Percentiles rank a stretch among this genome's conserved stretches.
Evolutionary conservation across 1,284 basidiomycete species (phyloP).

Genomic region (Trametes sp.): DNA sequence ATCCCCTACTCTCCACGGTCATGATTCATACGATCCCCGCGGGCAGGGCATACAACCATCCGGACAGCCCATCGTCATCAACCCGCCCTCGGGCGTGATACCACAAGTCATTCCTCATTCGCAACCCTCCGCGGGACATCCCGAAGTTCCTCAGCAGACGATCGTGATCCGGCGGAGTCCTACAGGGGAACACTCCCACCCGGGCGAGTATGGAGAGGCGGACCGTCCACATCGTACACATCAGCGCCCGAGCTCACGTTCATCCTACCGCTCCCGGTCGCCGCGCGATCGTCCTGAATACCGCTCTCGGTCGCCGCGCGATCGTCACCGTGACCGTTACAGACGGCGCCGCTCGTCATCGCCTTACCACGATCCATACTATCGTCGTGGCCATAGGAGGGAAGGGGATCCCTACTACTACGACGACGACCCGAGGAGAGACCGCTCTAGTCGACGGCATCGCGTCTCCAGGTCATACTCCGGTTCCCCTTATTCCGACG

Average conservation of each 20-base stretch:
- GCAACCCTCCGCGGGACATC: too few species aligned
- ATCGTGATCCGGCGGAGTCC: not conserved
- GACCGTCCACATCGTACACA: not conserved
- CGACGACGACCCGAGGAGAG: too few species aligned
- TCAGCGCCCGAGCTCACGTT: not conserved
- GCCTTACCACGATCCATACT: not conserved
- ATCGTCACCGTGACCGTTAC: not conserved
- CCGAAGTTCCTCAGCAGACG: not conserved
- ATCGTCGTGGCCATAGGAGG: too few species aligned
- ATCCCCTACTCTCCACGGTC: not conserved
- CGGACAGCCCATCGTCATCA: not conserved
- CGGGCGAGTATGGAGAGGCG: not conserved
- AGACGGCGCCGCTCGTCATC: not conserved
- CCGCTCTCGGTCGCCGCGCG: not conserved
- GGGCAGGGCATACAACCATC: too few species aligned
- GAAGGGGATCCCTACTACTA: too few species aligned
- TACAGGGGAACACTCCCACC: not conserved
- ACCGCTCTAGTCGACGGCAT: too few species aligned
- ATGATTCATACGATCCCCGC: not conserved
- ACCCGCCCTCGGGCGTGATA: not conserved
- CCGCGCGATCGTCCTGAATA: not conserved
- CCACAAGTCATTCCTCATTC: not conserved
- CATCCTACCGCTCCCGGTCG: not conserved
- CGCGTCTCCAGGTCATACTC: not conserved
- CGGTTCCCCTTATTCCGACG: not conserved